Percentiles rank a stretch among this genome's conserved stretches.
Conservation (phyloP, 2,329 filamentous ascomycete genomes). For the Alternaria brassicae region DNA sequence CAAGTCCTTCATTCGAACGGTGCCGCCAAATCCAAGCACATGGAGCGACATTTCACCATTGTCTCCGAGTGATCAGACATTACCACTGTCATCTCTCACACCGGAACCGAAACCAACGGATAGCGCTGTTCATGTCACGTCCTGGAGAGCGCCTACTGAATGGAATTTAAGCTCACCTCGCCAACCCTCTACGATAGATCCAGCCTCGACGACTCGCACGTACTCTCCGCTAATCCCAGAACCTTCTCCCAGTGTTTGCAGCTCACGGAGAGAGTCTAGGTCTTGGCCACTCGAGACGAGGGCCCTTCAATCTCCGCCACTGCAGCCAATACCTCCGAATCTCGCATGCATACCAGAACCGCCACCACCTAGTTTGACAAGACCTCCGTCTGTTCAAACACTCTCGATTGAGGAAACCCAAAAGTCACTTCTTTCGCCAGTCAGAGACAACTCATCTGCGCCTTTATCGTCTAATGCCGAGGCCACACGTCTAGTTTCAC, state of each 20-base stretch:
- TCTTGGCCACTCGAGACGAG: slow-evolving; percentile 13
- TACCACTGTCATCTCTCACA: slow-evolving; percentile 1
- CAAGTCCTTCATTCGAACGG: slow-evolving; percentile 38
- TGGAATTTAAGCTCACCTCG: slow-evolving; percentile 24
- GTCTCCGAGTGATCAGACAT: slow-evolving; percentile 6
- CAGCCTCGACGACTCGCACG: slow-evolving; percentile 15
- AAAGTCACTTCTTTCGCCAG: neutral
- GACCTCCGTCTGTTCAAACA: slow-evolving; percentile 18
- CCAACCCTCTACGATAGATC: slow-evolving; percentile 9
- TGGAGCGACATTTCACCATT: slow-evolving; percentile 31
- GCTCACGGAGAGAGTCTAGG: slow-evolving; percentile 21
- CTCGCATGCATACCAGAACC: slow-evolving; percentile 12
- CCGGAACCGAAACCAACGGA: slow-evolving; percentile 1
- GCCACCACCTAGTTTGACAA: slow-evolving; percentile 31
- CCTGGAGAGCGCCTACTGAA: slow-evolving; percentile 40
- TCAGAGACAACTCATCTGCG: neutral
- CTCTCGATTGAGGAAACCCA: neutral
- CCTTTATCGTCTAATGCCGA: neutral
- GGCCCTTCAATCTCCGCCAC: slow-evolving; percentile 16
- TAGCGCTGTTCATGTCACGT: slow-evolving; percentile 16
- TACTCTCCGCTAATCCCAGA: slow-evolving; percentile 43
- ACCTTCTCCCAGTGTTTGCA: slow-evolving; percentile 31
- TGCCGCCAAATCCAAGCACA: slow-evolving; percentile 25
- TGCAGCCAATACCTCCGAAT: slow-evolving; percentile 32
- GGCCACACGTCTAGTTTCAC: neutral